phyloP scores from a whole-genome alignment of 2,329 filamentous ascomycete genomes.

The Diaporthe capsici region DNA sequence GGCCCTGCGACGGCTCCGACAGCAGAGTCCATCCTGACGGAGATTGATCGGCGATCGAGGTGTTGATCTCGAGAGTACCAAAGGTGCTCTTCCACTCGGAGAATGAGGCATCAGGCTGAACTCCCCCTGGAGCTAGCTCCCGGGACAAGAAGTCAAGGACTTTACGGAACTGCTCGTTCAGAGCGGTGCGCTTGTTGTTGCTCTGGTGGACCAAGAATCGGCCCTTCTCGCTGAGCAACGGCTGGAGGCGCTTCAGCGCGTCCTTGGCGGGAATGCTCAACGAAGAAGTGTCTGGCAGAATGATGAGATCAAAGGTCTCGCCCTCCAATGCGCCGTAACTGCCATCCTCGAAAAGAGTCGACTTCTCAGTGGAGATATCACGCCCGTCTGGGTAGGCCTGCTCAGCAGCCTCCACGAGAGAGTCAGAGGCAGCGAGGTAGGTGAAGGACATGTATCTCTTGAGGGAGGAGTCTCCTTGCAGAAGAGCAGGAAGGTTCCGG shows the following conservation, averaged over 20 bases:
- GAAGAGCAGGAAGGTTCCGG: background rate
- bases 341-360: background rate
- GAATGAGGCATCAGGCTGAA: background rate
- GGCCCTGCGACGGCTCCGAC: background rate
- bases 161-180: background rate
- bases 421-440: background rate
- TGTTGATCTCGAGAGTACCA: background rate
- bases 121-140: background rate
- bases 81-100: background rate
- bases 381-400: background rate
- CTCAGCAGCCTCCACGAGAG: background rate
- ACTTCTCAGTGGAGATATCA: background rate
- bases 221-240: background rate
- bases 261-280: background rate
- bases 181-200: background rate
- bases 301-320: background rate
- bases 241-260: background rate
- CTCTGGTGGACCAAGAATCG: background rate
- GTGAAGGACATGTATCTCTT: background rate
- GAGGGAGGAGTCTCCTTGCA: background rate
- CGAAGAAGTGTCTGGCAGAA: background rate
- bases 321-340: background rate
- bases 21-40: background rate
- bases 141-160: background rate
- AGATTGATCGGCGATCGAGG: background rate